phyloP scores from a whole-genome alignment of 2,329 filamentous ascomycete genomes.

The Fusarium proliferatum region DNA sequence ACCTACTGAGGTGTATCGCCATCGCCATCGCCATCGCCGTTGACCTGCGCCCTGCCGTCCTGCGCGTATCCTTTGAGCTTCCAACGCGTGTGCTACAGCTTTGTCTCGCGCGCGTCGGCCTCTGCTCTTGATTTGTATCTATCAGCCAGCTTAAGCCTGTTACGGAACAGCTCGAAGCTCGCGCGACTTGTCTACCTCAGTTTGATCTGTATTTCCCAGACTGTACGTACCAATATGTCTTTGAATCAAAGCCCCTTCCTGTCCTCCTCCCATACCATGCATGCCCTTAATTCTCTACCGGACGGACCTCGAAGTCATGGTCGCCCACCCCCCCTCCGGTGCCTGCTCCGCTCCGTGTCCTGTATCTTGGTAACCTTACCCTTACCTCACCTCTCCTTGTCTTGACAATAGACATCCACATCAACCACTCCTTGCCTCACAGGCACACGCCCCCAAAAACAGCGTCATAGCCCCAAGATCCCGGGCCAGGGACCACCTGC shows the following conservation, averaged over 20 bases:
- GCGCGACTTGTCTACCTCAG: constrained; percentile 35
- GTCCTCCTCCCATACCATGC: neutral
- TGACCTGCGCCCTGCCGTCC: constrained; percentile 24
- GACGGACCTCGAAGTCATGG: constrained; percentile 32
- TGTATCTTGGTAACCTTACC: constrained; percentile 25
- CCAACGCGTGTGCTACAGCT: constrained; percentile 37
- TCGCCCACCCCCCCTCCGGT: constrained; percentile 42
- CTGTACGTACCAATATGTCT: constrained; percentile 26
- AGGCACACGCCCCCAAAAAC: constrained; percentile 42
- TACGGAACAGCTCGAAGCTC: constrained; percentile 29
- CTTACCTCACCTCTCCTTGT: constrained; percentile 16
- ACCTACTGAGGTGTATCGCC: neutral
- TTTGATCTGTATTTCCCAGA: constrained; percentile 24
- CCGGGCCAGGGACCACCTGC: constrained; percentile 50
- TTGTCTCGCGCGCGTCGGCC: constrained; percentile 31
- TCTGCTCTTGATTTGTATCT: constrained; percentile 30
- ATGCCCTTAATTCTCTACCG: neutral
- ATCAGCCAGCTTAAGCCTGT: constrained; percentile 24
- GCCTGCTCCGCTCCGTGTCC: constrained; percentile 32
- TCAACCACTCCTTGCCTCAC: constrained; percentile 39
- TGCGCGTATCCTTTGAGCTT: constrained; percentile 31
- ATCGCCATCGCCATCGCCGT: constrained; percentile 3
- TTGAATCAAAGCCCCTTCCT: constrained; percentile 9
- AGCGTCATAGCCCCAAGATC: constrained; percentile 60
- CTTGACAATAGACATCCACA: constrained; percentile 30